Evolutionary conservation across 805 yeast species (phyloP).

Genomic region (Saturnispora sanitii): DNA sequence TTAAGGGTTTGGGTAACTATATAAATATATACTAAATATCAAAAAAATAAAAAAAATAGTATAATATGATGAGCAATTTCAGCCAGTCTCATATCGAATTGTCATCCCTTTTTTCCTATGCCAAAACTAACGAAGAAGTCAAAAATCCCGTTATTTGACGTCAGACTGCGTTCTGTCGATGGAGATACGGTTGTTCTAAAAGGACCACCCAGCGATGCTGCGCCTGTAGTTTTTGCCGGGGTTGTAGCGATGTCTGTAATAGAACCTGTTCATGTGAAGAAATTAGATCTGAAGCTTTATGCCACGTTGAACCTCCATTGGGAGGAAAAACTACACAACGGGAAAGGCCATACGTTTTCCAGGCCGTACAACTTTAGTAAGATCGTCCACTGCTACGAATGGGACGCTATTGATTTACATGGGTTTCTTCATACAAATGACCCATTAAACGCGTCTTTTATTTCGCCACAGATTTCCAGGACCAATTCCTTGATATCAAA

Average conservation of each 20-base stretch:
- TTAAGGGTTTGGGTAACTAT: neutral
- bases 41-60: too few relatives aligned
- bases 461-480: constrained; percentile 3
- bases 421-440: constrained; percentile 21
- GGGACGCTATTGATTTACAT: constrained; percentile 63
- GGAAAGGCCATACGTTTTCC: constrained; percentile 32
- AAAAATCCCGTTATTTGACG: constrained; percentile 31
- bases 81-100: neutral
- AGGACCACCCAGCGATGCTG: constrained; percentile 70
- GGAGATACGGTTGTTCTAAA: constrained; percentile 73
- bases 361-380: constrained; percentile 47
- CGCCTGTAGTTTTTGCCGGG: constrained; percentile 68
- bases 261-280: constrained; percentile 66
- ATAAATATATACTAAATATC: too few relatives aligned
- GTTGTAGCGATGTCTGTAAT: constrained; percentile 62
- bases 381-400: constrained; percentile 61
- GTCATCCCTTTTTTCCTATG: constrained; percentile 10
- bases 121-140: constrained; percentile 17
- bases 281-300: constrained; percentile 51
- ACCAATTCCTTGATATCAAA: neutral
- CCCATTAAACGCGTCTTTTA: constrained; percentile 16
- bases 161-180: constrained; percentile 55
- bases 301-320: constrained; percentile 61
- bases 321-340: constrained; percentile 41
- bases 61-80: neutral